These are phyloP conservation scores for Dendrobium officinale DNA, from an alignment of 106 monocot species.

Conservation along the genomic window DNA sequence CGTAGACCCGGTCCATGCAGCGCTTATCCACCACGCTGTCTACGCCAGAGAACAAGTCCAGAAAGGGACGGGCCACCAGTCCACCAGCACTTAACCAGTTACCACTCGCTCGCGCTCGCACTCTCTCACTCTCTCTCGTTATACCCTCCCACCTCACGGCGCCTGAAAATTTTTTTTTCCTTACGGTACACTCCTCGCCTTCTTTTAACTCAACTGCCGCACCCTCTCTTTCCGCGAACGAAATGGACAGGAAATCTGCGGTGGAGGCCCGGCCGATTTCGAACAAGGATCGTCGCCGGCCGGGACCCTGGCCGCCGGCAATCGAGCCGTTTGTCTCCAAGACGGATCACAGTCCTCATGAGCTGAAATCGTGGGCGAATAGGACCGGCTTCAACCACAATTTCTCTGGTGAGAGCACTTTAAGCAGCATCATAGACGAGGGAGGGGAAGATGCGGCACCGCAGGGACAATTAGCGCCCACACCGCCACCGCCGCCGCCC, in stretches of 20 bases:
- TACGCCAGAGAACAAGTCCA: too few species aligned
- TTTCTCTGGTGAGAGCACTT: conserved; percentile 56
- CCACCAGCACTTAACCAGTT: background rate
- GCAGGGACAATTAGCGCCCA: background rate
- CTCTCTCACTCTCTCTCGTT: background rate
- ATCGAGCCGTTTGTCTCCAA: conserved; percentile 53
- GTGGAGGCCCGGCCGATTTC: background rate
- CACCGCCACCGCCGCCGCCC: background rate
- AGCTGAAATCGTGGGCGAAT: conserved; percentile 87
- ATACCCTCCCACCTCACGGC: too few species aligned
- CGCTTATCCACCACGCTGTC: too few species aligned
- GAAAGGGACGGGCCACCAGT: background rate
- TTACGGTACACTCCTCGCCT: background rate
- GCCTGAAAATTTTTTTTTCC: background rate
- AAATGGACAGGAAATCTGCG: conserved; percentile 1
- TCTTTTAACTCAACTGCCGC: background rate
- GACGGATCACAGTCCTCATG: conserved; percentile 66
- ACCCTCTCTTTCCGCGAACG: background rate
- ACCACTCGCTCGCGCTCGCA: background rate
- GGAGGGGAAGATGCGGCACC: conserved; percentile 4
- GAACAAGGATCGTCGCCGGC: conserved; percentile 26
- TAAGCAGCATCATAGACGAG: conserved; percentile 17
- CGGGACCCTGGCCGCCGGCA: conserved; percentile 60
- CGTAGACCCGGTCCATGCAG: too few species aligned
- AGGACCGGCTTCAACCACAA: conserved; percentile 78